Conservation (phyloP, 202 grass and related monocot species). For the Panicum virgatum region DNA sequence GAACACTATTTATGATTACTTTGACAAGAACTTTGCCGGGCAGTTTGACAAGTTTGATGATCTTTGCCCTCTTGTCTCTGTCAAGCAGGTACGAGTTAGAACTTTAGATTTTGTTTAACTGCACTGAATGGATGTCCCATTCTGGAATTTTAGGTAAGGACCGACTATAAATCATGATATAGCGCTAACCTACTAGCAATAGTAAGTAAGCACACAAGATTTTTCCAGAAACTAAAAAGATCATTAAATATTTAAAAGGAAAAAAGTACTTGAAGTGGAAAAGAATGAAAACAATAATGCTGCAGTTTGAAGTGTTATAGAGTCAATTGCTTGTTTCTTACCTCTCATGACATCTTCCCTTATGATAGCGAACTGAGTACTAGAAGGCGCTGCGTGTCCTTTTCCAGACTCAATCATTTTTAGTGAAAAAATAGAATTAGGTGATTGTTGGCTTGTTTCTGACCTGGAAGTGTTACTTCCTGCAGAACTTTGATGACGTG, state of each 20-base stretch:
- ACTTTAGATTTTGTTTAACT: background rate
- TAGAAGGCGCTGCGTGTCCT: background rate
- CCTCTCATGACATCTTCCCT: background rate
- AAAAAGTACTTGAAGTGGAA: background rate
- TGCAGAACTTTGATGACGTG: slow-evolving; percentile 96
- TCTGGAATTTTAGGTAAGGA: background rate
- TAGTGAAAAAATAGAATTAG: background rate
- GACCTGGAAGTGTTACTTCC: slow-evolving; percentile 31
- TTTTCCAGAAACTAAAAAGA: background rate
- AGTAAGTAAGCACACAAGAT: background rate
- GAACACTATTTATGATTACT: slow-evolving; percentile 83
- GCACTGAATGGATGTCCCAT: background rate
- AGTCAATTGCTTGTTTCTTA: background rate
- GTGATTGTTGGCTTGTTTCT: slow-evolving; percentile 11
- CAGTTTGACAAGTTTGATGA: slow-evolving; percentile 91
- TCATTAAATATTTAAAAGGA: background rate
- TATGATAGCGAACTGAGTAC: background rate
- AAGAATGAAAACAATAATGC: background rate
- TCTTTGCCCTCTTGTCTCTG: slow-evolving; percentile 87
- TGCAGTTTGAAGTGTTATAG: background rate
- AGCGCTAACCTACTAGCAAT: background rate
- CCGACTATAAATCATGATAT: background rate
- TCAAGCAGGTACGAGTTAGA: slow-evolving; percentile 64
- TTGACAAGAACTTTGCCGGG: slow-evolving; percentile 62
- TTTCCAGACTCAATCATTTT: background rate